These are phyloP conservation scores for Batkoa obscura DNA, from an alignment of 371 early-diverging fungal genomes.

Conservation along the genomic window DNA sequence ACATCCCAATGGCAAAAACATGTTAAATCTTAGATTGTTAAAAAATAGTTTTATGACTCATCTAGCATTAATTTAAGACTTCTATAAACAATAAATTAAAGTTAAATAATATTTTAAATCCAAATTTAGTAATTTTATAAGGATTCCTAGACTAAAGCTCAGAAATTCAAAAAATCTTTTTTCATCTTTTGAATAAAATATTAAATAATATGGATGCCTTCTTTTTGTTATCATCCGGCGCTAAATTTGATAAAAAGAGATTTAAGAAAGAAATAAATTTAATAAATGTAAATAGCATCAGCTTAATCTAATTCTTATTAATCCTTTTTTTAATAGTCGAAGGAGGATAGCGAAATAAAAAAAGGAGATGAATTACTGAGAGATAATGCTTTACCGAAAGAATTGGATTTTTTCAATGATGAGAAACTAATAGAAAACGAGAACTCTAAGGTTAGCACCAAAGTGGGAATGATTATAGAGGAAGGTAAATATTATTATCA, in stretches of 20 bases:
- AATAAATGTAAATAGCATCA: conserved; percentile 29
- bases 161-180: too few species aligned
- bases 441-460: conserved; percentile 7
- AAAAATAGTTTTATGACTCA: too few species aligned
- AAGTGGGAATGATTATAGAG: background rate
- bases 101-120: too few species aligned
- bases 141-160: too few species aligned
- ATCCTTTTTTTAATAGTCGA: background rate
- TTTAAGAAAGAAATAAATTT: conserved; percentile 51
- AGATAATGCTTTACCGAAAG: background rate
- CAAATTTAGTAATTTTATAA: too few species aligned
- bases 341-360: background rate
- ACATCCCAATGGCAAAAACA: too few species aligned
- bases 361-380: background rate
- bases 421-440: conserved; percentile 1
- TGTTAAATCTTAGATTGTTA: too few species aligned
- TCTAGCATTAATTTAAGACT: too few species aligned
- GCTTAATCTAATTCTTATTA: background rate
- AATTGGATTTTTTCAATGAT: conserved; percentile 7
- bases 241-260: conserved; percentile 58
- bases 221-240: conserved; percentile 58
- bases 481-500: background rate
- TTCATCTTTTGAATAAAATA: too few species aligned
- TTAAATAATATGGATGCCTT: conserved; percentile 47
- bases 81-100: too few species aligned